A percentile compares a stretch with the other conserved stretches of the same genome.
Evolutionary conservation across 768 basidiomycete species (phyloP).

Genomic region (Hortiboletus campestris): DNA sequence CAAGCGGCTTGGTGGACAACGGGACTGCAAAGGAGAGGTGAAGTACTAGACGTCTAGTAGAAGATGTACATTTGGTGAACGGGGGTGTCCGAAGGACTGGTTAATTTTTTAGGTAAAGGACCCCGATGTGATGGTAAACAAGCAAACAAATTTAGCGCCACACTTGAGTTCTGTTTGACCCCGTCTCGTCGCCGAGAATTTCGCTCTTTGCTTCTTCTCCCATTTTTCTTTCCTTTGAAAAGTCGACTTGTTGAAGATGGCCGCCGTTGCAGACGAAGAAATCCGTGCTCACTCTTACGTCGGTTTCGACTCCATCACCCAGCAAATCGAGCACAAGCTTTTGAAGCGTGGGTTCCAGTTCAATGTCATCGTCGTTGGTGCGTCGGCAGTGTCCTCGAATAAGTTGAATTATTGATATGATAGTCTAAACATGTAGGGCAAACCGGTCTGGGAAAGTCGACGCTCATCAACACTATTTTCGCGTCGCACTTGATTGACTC

Average conservation of each 20-base stretch:
- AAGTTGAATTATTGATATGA: not conserved
- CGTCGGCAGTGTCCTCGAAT: constrained; percentile 29
- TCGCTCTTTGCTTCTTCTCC: constrained; percentile 14
- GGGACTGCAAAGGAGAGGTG: not conserved
- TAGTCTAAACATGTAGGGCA: constrained; percentile 56
- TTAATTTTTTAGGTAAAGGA: constrained; percentile 9
- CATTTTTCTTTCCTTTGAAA: constrained; percentile 18
- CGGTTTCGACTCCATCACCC: constrained; percentile 96
- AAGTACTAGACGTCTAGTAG: not conserved
- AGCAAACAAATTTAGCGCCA: constrained; percentile 35
- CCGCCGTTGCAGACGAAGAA: constrained; percentile 59
- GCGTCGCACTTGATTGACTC: constrained; percentile 98
- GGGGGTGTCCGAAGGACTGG: constrained; percentile 19
- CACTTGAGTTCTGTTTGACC: constrained; percentile 16
- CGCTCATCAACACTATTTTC: constrained; percentile 98
- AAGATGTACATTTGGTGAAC: not conserved
- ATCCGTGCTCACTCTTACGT: constrained; percentile 92
- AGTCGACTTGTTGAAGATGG: constrained; percentile 29
- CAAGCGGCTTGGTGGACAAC: not conserved
- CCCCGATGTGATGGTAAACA: constrained; percentile 26
- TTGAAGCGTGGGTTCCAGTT: constrained; percentile 99
- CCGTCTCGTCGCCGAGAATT: constrained; percentile 16
- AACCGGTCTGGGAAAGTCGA: constrained; percentile 98
- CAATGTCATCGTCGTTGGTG: constrained; percentile 96
- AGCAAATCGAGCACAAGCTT: constrained; percentile 98